These are phyloP conservation scores for Larix kaempferi DNA, from an alignment of 75 land plant genomes.

Conservation along the genomic window DNA sequence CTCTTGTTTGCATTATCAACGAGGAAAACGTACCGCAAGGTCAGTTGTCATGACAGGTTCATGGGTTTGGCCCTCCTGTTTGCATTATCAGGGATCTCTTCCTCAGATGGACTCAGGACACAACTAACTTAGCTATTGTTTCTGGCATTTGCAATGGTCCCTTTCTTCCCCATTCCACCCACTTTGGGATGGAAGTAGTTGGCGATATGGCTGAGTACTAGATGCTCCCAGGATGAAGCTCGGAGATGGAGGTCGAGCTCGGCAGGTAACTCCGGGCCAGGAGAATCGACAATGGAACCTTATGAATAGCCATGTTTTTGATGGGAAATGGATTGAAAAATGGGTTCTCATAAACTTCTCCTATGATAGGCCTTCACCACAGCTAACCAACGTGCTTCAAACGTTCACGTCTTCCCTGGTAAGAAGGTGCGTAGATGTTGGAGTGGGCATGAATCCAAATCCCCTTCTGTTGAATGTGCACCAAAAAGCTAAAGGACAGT, in stretches of 20 bases:
- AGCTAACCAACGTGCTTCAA: background rate
- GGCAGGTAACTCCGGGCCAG: constrained; percentile 13
- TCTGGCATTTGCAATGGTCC: constrained; percentile 28
- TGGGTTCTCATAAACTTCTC: constrained; percentile 55
- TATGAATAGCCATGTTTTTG: constrained; percentile 25
- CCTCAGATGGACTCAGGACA: too few relatives aligned
- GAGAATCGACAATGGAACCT: constrained; percentile 54
- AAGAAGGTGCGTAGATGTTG: constrained; percentile 8
- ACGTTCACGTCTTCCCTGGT: background rate
- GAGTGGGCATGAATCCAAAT: constrained; percentile 23
- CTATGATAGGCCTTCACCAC: background rate
- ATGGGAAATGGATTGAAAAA: constrained; percentile 22
- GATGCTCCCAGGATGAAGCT: constrained; percentile 37
- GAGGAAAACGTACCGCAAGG: too few relatives aligned
- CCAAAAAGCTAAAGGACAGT: background rate
- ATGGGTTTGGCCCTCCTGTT: too few relatives aligned
- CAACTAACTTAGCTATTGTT: background rate
- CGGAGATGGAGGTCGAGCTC: constrained; percentile 9
- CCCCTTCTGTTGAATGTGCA: constrained; percentile 11
- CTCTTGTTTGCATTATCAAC: too few relatives aligned
- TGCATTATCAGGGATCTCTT: too few relatives aligned
- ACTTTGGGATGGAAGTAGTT: constrained; percentile 33
- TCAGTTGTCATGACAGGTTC: too few relatives aligned
- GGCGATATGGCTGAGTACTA: constrained; percentile 38
- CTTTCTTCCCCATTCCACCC: background rate